These are phyloP conservation scores for Seminavis robusta DNA, from an alignment of 108 stramenopile genomes.

Conservation along the genomic window DNA sequence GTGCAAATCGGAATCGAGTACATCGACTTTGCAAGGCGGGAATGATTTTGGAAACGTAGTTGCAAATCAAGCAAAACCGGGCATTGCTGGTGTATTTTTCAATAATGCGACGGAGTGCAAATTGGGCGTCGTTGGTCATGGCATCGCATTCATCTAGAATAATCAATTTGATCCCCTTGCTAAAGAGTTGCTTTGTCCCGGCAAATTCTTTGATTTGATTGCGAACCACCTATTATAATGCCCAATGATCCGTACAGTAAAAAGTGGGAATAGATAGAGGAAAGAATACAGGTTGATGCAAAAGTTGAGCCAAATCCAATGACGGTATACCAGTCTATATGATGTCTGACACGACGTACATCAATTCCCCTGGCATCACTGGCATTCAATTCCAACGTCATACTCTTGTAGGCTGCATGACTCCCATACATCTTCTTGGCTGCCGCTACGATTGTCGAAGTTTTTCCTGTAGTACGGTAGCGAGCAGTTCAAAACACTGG, in stretches of 20 bases:
- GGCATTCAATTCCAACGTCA: conserved; percentile 92
- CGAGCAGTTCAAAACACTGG: not conserved
- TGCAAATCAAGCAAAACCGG: conserved; percentile 95
- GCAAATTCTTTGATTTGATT: conserved; percentile 96
- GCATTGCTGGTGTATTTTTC: conserved; percentile 92
- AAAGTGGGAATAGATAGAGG: conserved; percentile 27
- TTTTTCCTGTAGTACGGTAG: too few species aligned
- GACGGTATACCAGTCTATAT: not conserved
- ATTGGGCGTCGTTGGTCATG: conserved; percentile 94
- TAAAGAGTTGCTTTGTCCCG: conserved; percentile 87
- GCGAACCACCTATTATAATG: conserved; percentile 68
- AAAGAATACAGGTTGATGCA: not conserved
- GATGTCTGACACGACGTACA: conserved; percentile 17
- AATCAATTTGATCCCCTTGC: conserved; percentile 83
- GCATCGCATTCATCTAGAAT: conserved; percentile 93
- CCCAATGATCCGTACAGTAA: not conserved
- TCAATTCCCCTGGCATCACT: conserved; percentile 84
- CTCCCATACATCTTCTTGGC: conserved; percentile 93
- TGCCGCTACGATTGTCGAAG: conserved; percentile 90
- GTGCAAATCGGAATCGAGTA: conserved; percentile 95
- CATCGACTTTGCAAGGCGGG: conserved; percentile 93
- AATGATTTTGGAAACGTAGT: conserved; percentile 96
- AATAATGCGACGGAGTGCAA: conserved; percentile 86
- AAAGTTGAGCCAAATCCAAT: not conserved
- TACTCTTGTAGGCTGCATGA: conserved; percentile 55